A percentile compares a stretch with the other conserved stretches of the same genome.
phyloP scores from a whole-genome alignment of 495 filamentous ascomycete genomes.

The Geoglossum glabrum region DNA sequence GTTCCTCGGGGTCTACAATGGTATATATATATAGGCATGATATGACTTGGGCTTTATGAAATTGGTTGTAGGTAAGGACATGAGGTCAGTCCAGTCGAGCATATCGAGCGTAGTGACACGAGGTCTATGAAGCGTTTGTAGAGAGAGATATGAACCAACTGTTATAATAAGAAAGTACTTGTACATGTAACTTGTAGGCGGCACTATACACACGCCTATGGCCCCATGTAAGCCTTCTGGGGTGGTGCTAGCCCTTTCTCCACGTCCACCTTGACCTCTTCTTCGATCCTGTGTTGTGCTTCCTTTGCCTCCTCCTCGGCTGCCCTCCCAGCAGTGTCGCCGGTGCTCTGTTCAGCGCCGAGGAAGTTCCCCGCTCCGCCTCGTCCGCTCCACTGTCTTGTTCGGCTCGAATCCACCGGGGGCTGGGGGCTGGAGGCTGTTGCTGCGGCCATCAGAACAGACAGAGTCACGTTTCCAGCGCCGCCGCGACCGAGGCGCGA shows the following conservation, averaged over 20 bases:
- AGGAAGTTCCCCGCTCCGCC: slow-evolving; percentile 40
- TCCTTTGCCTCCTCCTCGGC: slow-evolving; percentile 16
- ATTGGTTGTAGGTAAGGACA: too few relatives aligned
- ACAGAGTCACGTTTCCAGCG: slow-evolving; percentile 35
- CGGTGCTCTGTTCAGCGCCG: slow-evolving; percentile 12
- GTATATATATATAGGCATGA: too few relatives aligned
- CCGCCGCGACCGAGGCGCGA: slow-evolving; percentile 36
- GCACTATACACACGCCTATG: not conserved
- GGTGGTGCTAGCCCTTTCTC: slow-evolving; percentile 24
- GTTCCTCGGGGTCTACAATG: too few relatives aligned
- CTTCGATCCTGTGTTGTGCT: slow-evolving; percentile 17
- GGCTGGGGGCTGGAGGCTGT: not conserved
- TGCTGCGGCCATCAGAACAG: slow-evolving; percentile 12
- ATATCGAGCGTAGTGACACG: too few relatives aligned
- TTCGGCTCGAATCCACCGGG: not conserved
- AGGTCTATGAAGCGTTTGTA: too few relatives aligned
- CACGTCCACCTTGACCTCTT: slow-evolving; percentile 23
- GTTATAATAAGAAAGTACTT: too few relatives aligned
- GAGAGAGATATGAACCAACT: not conserved
- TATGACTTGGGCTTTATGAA: too few relatives aligned
- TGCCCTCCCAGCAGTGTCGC: slow-evolving; percentile 10
- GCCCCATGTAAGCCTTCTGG: slow-evolving; percentile 16
- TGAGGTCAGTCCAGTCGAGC: too few relatives aligned
- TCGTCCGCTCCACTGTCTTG: slow-evolving; percentile 21
- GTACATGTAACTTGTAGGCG: not conserved